Evolutionary conservation across 2,329 filamentous ascomycete species (phyloP), one percentile per base, ranked within the genome.

Genomic region (Botrytis byssoidea): DNA sequence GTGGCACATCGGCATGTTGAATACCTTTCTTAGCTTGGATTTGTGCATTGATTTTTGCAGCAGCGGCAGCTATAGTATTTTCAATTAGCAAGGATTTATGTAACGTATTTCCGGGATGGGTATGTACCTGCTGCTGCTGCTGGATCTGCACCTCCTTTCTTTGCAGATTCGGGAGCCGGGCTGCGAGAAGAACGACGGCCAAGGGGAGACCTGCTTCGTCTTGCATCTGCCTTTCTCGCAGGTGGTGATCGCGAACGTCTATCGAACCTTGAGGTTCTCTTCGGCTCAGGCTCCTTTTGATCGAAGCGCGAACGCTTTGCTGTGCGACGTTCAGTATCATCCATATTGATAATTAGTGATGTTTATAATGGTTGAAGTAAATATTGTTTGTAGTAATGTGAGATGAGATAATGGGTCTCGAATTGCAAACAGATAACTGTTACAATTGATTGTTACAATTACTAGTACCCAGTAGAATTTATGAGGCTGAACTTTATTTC

Each of bases 241-340:
- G 84, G 83, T 35, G 94, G 94, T 46, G 94, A 97, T 77, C 94
- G 92, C 74, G 96, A 98, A 79, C 96, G 92, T 79, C 95, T 90
- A 84, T 98, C 95, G 83, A 97, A 98, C 81, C 95, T 90, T 68
- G 94, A 97, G 61, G 88, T 81, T 78, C 90, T 88, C 80, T 91
- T 91, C 73, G 92, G 90, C 80, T 96, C 93, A 9, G 93, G 90
- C 82, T 95, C 93, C 65, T 91, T 96, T 83, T 97, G 93, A 82
- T 98, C 95, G 83, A 98, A 98, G 83, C 95, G 94, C 81, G 94
- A 97, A 76, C 94, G 92, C 86, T 97, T 97, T 75, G 86, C 85
- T 75, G 86, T 86, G 75, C 90, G 89, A 81, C 91, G 89, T 78
- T 95, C 92, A 76, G 91, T 87, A 79, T 96, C 93, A 77, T 92